These are phyloP conservation scores for Pugionium cornutum DNA, from an alignment of 345 rosid genomes.

Conservation along the genomic window DNA sequence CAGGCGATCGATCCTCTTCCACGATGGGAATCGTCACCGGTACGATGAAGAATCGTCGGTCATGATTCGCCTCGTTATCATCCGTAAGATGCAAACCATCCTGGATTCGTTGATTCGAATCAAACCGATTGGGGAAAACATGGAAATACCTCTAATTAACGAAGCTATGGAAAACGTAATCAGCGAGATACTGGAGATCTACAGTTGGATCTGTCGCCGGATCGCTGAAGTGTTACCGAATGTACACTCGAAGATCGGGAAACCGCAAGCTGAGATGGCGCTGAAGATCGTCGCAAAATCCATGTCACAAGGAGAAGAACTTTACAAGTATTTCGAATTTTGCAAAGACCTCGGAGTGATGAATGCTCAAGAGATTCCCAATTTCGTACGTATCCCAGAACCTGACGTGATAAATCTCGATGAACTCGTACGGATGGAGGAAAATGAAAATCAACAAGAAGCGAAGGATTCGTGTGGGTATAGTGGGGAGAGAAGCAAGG, in stretches of 20 bases:
- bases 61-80: conserved; percentile 42
- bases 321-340: conserved; percentile 50
- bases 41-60: conserved; percentile 38
- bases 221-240: conserved; percentile 49
- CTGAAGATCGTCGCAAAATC: conserved; percentile 57
- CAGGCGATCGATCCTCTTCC: conserved; percentile 47
- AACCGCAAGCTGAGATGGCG: conserved; percentile 52
- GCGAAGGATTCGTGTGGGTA: neutral
- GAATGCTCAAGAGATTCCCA: conserved; percentile 55
- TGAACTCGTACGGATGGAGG: conserved; percentile 44
- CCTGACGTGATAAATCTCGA: conserved; percentile 53
- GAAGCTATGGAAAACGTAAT: conserved; percentile 80
- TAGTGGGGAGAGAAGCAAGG: neutral
- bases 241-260: conserved; percentile 43
- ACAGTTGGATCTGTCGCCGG: conserved; percentile 59
- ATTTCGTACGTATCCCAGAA: conserved; percentile 47
- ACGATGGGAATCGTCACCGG: conserved; percentile 36
- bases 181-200: conserved; percentile 59
- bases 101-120: conserved; percentile 64
- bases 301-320: conserved; percentile 48
- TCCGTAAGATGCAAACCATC: conserved; percentile 55
- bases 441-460: neutral
- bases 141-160: conserved; percentile 49
- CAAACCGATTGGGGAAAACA: conserved; percentile 51
- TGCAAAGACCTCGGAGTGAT: conserved; percentile 53